These are phyloP conservation scores for Leccinum pachyderme DNA, from an alignment of 1,284 basidiomycete genomes.

Conservation along the genomic window DNA sequence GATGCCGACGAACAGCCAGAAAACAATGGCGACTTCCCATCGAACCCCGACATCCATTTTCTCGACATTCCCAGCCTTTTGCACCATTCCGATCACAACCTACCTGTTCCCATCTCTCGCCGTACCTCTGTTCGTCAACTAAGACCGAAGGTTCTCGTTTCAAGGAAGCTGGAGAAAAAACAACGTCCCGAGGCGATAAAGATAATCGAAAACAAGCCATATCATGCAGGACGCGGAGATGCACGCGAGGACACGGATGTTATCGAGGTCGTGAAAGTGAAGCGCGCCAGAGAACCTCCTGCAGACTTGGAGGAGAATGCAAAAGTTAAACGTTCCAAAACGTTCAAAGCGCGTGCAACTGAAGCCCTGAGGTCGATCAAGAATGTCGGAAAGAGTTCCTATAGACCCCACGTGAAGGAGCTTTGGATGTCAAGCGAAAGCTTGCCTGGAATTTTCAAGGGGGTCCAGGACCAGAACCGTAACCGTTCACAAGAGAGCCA, in stretches of 20 bases:
- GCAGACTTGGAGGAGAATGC: constrained; percentile 29
- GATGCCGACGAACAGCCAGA: constrained; percentile 46
- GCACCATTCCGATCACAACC: constrained; percentile 12
- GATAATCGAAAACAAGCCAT: constrained; percentile 24
- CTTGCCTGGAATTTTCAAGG: constrained; percentile 30
- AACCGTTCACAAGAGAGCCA: constrained; percentile 13
- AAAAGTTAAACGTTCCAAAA: constrained; percentile 45
- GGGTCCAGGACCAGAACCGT: constrained; percentile 21
- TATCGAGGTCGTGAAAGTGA: constrained; percentile 66
- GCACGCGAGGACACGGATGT: constrained; percentile 45
- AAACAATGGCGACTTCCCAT: constrained; percentile 29
- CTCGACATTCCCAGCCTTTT: constrained; percentile 42
- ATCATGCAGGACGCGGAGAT: constrained; percentile 27
- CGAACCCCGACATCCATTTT: constrained; percentile 40
- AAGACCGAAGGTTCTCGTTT: constrained; percentile 26
- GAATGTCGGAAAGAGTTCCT: constrained; percentile 44
- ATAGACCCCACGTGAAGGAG: constrained; percentile 40
- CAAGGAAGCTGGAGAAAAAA: constrained; percentile 33
- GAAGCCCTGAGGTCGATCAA: constrained; percentile 62
- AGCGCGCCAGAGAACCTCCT: constrained; percentile 40
- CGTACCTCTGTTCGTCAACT: constrained; percentile 16
- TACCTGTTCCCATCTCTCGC: constrained; percentile 20
- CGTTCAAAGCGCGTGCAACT: constrained; percentile 56
- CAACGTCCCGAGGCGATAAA: constrained; percentile 29
- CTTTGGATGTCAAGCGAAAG: constrained; percentile 35